These are phyloP conservation scores for Xylaria sp. DNA, from an alignment of 495 filamentous ascomycete genomes.

Conservation along the genomic window DNA sequence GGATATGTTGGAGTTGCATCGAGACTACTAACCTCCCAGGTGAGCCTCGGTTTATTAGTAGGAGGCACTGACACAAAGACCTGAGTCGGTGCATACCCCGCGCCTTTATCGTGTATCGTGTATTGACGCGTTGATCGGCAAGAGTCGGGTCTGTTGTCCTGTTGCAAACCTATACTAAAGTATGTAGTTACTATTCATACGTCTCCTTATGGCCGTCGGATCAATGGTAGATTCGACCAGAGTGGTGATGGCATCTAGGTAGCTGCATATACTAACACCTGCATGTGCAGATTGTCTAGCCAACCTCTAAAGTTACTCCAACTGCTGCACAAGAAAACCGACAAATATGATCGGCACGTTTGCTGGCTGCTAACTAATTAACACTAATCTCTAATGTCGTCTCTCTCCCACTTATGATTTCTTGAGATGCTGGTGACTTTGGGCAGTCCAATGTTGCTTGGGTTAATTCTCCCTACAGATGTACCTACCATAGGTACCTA, in stretches of 20 bases:
- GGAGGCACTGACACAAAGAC: not conserved
- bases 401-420: too few species aligned
- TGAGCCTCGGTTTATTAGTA: conserved; percentile 9
- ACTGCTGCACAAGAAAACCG: not conserved
- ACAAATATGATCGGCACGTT: too few species aligned
- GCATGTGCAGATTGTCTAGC: not conserved
- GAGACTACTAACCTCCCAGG: not conserved
- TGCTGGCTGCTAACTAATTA: too few species aligned
- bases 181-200: not conserved
- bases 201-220: not conserved
- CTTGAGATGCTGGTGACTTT: not conserved
- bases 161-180: not conserved
- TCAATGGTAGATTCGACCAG: not conserved
- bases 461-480: not conserved
- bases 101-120: not conserved
- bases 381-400: too few species aligned
- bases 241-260: too few species aligned
- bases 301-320: not conserved
- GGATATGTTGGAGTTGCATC: conserved; percentile 2
- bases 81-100: not conserved
- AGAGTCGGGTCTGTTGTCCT: conserved; percentile 12
- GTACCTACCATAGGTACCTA: too few species aligned
- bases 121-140: not conserved
- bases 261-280: not conserved
- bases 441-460: not conserved